Evolutionary conservation across 331 rosid species (phyloP).

Genomic region (Spiraea crenata): DNA sequence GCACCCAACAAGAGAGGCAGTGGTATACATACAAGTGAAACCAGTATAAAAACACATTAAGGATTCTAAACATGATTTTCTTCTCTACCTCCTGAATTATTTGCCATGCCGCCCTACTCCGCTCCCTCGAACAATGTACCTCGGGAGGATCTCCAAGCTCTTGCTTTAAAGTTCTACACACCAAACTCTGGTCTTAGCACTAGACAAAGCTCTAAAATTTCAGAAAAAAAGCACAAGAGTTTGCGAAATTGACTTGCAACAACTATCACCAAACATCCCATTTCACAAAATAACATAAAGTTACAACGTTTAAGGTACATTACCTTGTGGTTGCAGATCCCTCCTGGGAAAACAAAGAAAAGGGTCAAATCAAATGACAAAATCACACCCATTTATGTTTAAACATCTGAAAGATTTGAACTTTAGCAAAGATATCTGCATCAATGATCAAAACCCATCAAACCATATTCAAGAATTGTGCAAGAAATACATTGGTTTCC

Average conservation of each 20-base stretch:
- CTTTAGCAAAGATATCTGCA: not conserved
- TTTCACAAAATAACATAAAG: no score
- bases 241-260: not conserved
- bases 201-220: not conserved
- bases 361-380: not conserved
- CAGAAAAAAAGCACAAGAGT: not conserved
- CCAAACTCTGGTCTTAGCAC: not conserved
- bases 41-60: not conserved
- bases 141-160: slow-evolving; percentile 45
- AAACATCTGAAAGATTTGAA: no score
- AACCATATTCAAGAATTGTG: not conserved
- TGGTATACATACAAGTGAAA: not conserved
- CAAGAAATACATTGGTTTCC: not conserved
- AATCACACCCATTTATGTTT: no score
- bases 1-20: slow-evolving; percentile 28
- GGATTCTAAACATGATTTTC: not conserved
- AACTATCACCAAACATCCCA: not conserved
- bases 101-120: slow-evolving; percentile 80
- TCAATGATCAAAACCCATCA: not conserved
- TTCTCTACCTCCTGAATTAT: slow-evolving; percentile 65
- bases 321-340: slow-evolving; percentile 60
- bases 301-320: not conserved
- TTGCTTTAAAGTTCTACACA: slow-evolving; percentile 36
- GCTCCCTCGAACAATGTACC: slow-evolving; percentile 85
- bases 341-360: slow-evolving; percentile 20